Evolutionary conservation across 2,329 filamentous ascomycete genomes (phyloP), one percentile per base, ranked within the genome.

Genomic region (Pseudocercospora musae): DNA sequence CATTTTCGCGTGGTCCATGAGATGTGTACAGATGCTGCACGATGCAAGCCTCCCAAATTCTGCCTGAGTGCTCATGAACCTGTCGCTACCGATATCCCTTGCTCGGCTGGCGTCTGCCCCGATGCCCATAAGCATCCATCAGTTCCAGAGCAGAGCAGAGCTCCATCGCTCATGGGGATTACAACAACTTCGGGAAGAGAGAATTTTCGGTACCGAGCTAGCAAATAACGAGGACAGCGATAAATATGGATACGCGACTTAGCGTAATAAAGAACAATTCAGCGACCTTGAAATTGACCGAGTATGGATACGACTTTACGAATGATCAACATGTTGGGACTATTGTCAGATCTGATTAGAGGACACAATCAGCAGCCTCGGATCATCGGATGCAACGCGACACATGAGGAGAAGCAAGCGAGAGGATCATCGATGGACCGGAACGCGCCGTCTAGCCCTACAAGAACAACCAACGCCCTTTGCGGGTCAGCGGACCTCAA

Each of bases 11-110:
- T 67, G 11, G 25, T 56, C 2, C 50, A 60, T 15, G 56, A 66
- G 40, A 62, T 61, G 49, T 67, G 65, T 57, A 5, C 46, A n/a
- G 57, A 56, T 13, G 65, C 65, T 10, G 23, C 55, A 21, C n/a
- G 59, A 21, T 29, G 44, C 11, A 25, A 64, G 8, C 61, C 59
- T 9, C 54, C 61, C 18, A 31, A 29, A 11, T 61, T 62, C 37
- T 67, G 65, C 55, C 52, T 21, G 10, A 61, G 21, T 15, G 65
- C 65, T 8, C 65, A 67, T 40, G 65, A 63, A 46, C 65, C 65
- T n/a, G 53, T 66, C n/a, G 60, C 63, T 23, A 67, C 63, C 15
- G 65, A 67, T 27, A 55, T 67, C 11, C 49, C 56, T 8, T 46
- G 48, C 13, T 10, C 44, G 4, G 33, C 59, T 25, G 65, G 63